Evolutionary conservation across 1,284 basidiomycete genomes (phyloP).

Genomic region (Amylostereum areolatum): DNA sequence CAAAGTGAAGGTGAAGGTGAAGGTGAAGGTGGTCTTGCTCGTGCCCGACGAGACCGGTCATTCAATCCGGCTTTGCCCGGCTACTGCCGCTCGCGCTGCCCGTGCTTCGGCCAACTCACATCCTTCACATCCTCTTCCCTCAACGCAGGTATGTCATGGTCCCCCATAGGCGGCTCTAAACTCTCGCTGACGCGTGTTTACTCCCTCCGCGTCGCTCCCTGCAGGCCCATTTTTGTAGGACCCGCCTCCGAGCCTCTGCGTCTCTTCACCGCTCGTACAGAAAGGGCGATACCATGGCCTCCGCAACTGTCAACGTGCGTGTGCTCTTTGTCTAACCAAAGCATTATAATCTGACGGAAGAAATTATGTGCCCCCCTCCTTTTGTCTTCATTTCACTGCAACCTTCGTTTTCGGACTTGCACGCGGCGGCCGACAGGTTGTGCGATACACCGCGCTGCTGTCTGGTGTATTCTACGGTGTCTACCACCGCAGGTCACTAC

Average conservation of each 20-base stretch:
- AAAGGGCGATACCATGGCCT: conserved; percentile 40
- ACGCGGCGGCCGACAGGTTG: conserved; percentile 56
- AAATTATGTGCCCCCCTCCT: no score
- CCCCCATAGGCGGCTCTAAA: no score
- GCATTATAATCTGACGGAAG: no score
- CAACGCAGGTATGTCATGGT: no score
- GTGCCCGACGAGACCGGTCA: no score
- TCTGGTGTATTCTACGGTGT: conserved; percentile 91
- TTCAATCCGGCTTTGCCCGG: no score
- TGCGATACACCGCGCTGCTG: conserved; percentile 90
- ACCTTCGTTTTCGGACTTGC: conserved; percentile 4
- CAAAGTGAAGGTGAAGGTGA: no score
- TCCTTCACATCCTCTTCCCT: conserved; percentile 1
- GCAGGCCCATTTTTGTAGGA: conserved; percentile 3
- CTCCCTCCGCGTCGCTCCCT: neutral
- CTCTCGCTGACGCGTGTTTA: neutral
- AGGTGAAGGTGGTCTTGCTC: no score
- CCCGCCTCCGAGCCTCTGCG: neutral
- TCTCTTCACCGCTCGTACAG: conserved; percentile 10
- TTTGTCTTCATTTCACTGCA: neutral
- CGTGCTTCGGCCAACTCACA: conserved; percentile 3
- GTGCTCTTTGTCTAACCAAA: no score
- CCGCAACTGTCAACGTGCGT: conserved; percentile 58
- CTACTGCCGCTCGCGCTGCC: no score
- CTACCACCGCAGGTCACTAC: conserved; percentile 86